Evolutionary conservation across 495 filamentous ascomycete genomes (phyloP).

Genomic region (Ascodesmis nigricans): DNA sequence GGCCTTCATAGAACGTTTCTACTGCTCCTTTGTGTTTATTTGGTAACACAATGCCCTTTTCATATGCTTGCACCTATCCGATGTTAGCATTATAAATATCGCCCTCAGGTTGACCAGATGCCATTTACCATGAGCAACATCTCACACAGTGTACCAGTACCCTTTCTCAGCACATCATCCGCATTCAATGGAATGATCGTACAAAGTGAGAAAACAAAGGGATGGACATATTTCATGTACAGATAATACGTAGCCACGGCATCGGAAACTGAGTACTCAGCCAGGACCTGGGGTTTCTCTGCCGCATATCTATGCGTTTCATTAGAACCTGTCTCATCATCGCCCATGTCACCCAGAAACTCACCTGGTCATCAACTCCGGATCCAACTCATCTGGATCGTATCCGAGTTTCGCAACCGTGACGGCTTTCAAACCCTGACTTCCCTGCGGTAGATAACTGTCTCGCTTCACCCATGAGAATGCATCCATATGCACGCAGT

Average conservation of each 20-base stretch:
- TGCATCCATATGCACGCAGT: slow-evolving; percentile 97
- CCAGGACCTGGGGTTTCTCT: slow-evolving; percentile 78
- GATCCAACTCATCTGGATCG: slow-evolving; percentile 93
- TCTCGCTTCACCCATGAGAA: slow-evolving; percentile 98
- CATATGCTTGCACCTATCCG: slow-evolving; percentile 63
- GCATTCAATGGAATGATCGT: slow-evolving; percentile 86
- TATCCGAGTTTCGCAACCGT: slow-evolving; percentile 95
- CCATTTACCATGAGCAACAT: slow-evolving; percentile 71
- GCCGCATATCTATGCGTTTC: slow-evolving; percentile 53
- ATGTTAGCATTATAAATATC: no score
- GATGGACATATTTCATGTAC: slow-evolving; percentile 99
- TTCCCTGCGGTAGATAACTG: slow-evolving; percentile 92
- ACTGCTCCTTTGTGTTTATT: slow-evolving; percentile 88
- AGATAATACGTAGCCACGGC: slow-evolving; percentile 97
- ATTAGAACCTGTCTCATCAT: not conserved
- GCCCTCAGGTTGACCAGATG: no score
- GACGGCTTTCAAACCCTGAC: slow-evolving; percentile 90
- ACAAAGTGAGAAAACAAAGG: slow-evolving; percentile 95
- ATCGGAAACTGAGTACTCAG: slow-evolving; percentile 97
- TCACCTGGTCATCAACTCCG: slow-evolving; percentile 77
- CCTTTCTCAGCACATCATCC: slow-evolving; percentile 82
- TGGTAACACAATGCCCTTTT: slow-evolving; percentile 74
- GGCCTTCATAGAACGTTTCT: slow-evolving; percentile 90
- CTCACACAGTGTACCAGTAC: slow-evolving; percentile 92
- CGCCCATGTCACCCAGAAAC: slow-evolving; percentile 13